Conservation (phyloP, 352 stramenopile genomes). For the Pythium grandisporangium region DNA sequence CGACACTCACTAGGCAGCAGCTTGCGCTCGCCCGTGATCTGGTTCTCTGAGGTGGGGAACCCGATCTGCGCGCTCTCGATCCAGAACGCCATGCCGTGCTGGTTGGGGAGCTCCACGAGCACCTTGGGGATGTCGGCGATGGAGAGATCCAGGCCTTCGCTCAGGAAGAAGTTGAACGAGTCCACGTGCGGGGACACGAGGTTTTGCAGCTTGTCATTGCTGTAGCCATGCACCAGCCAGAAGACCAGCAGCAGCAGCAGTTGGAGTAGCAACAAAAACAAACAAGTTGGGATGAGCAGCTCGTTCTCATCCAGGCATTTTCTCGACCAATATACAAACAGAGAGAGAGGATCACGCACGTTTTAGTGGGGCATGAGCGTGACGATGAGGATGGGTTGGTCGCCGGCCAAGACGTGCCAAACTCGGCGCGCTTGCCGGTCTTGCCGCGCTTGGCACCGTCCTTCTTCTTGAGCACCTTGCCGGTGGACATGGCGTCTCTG, state of each 20-base stretch:
- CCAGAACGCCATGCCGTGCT: constrained; percentile 75
- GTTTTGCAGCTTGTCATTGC: constrained; percentile 77
- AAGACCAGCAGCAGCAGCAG: too few species aligned
- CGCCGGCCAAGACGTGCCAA: constrained; percentile 61
- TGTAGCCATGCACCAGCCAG: constrained; percentile 12
- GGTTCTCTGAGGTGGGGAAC: constrained; percentile 77
- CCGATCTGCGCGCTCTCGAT: constrained; percentile 95
- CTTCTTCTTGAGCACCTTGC: constrained; percentile 15
- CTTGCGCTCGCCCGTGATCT: constrained; percentile 79
- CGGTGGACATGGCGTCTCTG: constrained; percentile 29
- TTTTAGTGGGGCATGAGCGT: constrained; percentile 59
- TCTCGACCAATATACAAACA: constrained; percentile 1
- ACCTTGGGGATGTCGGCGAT: constrained; percentile 88
- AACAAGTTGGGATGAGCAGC: constrained; percentile 4
- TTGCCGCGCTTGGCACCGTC: too few species aligned
- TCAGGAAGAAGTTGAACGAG: constrained; percentile 98
- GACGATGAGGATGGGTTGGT: constrained; percentile 77
- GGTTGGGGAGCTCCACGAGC: constrained; percentile 87
- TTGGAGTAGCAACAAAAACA: too few species aligned
- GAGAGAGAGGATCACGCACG: constrained; percentile 19
- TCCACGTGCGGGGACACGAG: constrained; percentile 96
- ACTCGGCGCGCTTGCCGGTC: constrained; percentile 13
- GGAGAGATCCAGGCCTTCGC: constrained; percentile 89
- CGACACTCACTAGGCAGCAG: constrained; percentile 93
- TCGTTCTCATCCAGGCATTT: too few species aligned